Percentiles rank a stretch among this genome's conserved stretches.
Evolutionary conservation across 2,329 filamentous ascomycete species (phyloP).

Genomic region (Xylariales sp.): DNA sequence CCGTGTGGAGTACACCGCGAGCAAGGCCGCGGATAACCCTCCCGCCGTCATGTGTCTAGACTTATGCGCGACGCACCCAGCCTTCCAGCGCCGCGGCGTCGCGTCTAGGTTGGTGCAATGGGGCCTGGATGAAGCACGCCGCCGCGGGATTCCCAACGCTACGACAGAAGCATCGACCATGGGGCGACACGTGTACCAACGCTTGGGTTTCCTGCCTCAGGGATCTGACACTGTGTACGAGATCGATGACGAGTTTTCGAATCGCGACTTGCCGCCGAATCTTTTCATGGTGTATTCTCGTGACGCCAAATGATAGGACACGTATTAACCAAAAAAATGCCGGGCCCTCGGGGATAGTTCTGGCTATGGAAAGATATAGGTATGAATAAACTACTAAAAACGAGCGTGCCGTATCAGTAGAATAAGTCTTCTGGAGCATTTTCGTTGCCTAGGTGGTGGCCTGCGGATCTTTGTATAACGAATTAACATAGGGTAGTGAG

Average conservation of each 20-base stretch:
- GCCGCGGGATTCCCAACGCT: slow-evolving; percentile 56
- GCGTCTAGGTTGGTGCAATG: slow-evolving; percentile 59
- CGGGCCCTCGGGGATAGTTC: neutral
- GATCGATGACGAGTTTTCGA: slow-evolving; percentile 57
- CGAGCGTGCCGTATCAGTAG: neutral
- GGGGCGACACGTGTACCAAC: slow-evolving; percentile 60
- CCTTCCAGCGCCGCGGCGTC: slow-evolving; percentile 63
- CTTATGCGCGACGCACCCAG: slow-evolving; percentile 64
- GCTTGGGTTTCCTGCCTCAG: slow-evolving; percentile 58
- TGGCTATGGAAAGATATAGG: neutral
- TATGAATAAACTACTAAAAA: neutral
- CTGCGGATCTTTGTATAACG: neutral
- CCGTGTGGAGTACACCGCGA: slow-evolving; percentile 56
- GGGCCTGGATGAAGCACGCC: slow-evolving; percentile 58
- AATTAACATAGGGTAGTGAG: no score
- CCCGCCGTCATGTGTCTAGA: slow-evolving; percentile 64
- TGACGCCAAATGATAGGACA: slow-evolving; percentile 2
- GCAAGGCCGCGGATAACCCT: slow-evolving; percentile 52
- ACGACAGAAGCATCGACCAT: slow-evolving; percentile 60
- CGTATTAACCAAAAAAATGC: neutral
- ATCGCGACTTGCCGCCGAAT: slow-evolving; percentile 55
- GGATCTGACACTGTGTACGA: slow-evolving; percentile 56
- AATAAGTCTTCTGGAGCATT: neutral
- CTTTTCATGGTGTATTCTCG: slow-evolving; percentile 59
- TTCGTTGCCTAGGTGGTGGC: neutral